Percentiles rank a stretch among this genome's conserved stretches.
These are phyloP conservation scores for Lumnitzera littorea DNA, from an alignment of 345 rosid genomes.

Conservation along the genomic window DNA sequence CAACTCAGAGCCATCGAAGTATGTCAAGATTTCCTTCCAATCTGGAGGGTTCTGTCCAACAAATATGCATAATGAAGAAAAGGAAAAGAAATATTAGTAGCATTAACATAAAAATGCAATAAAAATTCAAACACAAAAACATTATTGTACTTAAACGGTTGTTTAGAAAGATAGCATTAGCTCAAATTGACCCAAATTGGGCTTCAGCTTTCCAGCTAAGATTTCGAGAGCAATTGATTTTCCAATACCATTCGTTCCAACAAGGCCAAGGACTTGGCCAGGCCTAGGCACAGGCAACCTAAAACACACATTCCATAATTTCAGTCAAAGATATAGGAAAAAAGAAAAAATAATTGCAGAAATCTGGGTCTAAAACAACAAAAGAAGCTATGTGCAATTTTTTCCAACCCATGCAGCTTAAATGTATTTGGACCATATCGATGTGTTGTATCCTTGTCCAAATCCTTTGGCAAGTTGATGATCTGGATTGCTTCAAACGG, in stretches of 20 bases:
- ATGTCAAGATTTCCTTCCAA: constrained; percentile 97
- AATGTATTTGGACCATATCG: constrained; percentile 96
- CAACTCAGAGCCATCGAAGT: constrained; percentile 93
- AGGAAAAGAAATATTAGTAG: constrained; percentile 6
- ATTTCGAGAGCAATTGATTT: constrained; percentile 94
- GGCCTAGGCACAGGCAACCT: constrained; percentile 99
- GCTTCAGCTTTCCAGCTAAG: constrained; percentile 93
- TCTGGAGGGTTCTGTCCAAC: constrained; percentile 85
- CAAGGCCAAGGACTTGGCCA: constrained; percentile 97
- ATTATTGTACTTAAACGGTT: no score
- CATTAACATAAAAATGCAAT: constrained; percentile 7
- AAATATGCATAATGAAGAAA: constrained; percentile 5
- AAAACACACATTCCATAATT: not conserved
- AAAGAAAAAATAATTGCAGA: constrained; percentile 3
- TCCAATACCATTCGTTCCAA: constrained; percentile 98
- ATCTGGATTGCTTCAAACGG: constrained; percentile 98
- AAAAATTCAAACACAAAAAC: not conserved
- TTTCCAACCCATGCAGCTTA: constrained; percentile 73
- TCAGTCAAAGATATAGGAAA: not conserved
- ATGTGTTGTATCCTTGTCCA: constrained; percentile 93
- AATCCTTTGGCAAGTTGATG: constrained; percentile 89
- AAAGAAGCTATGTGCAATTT: not conserved
- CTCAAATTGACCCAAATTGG: constrained; percentile 90
- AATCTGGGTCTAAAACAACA: not conserved
- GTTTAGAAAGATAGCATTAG: constrained; percentile 17